phyloP scores from a whole-genome alignment of 83 land plant species.

The Diphasiastrum complanatum region DNA sequence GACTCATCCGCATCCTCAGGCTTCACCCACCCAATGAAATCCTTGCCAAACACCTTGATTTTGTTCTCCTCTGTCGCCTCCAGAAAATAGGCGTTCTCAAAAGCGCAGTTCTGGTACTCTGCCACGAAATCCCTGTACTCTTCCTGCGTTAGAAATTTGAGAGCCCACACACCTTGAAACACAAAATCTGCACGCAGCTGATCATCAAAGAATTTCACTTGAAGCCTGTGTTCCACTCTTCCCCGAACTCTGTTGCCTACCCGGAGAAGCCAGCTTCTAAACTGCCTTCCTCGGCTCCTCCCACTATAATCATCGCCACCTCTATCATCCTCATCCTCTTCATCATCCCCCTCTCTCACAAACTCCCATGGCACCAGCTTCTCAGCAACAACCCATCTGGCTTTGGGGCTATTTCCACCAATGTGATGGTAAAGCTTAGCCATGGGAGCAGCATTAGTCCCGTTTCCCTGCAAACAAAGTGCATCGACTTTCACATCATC shows the following conservation, averaged over 20 bases:
- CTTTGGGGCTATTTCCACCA: constrained; percentile 56
- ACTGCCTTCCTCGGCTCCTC: constrained; percentile 7
- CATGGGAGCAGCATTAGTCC: constrained; percentile 26
- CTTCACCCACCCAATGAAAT: constrained; percentile 88
- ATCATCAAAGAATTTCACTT: constrained; percentile 64
- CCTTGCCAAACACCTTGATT: constrained; percentile 89
- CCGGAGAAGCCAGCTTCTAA: constrained; percentile 40
- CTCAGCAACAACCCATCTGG: constrained; percentile 72
- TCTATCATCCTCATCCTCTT: constrained; percentile 36
- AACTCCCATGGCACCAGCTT: constrained; percentile 61
- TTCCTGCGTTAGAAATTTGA: constrained; percentile 49
- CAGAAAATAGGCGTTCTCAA: constrained; percentile 68
- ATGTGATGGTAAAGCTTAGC: constrained; percentile 73
- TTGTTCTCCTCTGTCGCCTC: constrained; percentile 69
- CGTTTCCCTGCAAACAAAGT: constrained; percentile 18
- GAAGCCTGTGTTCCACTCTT: constrained; percentile 45
- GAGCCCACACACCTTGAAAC: constrained; percentile 90
- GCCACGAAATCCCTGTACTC: constrained; percentile 46
- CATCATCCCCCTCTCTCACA: constrained; percentile 24
- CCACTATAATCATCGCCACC: constrained; percentile 24
- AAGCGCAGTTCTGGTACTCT: constrained; percentile 60
- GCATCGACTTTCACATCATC: constrained; percentile 12
- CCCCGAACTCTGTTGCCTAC: constrained; percentile 59
- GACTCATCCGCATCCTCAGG: constrained; percentile 88
- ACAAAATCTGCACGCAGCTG: constrained; percentile 87